Conservation (phyloP, 2,329 filamentous ascomycete genomes). For the Alternaria sp. region DNA sequence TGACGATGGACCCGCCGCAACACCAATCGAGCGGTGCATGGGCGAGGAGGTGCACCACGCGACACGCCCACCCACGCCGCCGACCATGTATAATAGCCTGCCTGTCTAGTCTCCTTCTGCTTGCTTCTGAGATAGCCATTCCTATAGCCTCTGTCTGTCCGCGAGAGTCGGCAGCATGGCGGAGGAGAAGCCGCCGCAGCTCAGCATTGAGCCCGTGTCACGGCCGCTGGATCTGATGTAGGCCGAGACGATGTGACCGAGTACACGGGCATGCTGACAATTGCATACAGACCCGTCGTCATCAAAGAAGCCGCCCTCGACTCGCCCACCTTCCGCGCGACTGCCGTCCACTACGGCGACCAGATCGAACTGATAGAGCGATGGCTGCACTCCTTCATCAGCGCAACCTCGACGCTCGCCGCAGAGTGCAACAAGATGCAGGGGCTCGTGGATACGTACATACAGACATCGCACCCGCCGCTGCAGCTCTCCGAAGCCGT, state of each 20-base stretch:
- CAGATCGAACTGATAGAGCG: slow-evolving; percentile 89
- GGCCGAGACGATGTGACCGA: slow-evolving; percentile 4
- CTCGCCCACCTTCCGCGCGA: slow-evolving; percentile 92
- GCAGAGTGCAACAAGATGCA: slow-evolving; percentile 77
- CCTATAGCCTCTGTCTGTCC: background rate
- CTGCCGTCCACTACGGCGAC: slow-evolving; percentile 83
- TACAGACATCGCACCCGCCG: slow-evolving; percentile 77
- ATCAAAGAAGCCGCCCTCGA: slow-evolving; percentile 96
- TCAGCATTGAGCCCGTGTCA: slow-evolving; percentile 48
- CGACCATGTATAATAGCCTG: slow-evolving; percentile 27
- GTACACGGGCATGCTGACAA: slow-evolving; percentile 10
- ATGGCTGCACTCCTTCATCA: slow-evolving; percentile 82
- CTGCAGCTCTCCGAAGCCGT: slow-evolving; percentile 78
- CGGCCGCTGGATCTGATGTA: slow-evolving; percentile 53
- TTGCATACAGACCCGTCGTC: slow-evolving; percentile 70
- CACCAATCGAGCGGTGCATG: slow-evolving; percentile 12
- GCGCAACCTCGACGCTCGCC: slow-evolving; percentile 66
- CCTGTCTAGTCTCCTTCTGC: slow-evolving; percentile 21
- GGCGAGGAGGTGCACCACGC: slow-evolving; percentile 13
- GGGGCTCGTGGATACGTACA: slow-evolving; percentile 76
- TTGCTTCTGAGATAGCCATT: slow-evolving; percentile 10
- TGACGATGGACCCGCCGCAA: slow-evolving; percentile 24
- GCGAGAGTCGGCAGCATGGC: slow-evolving; percentile 36
- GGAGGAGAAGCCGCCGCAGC: slow-evolving; percentile 40
- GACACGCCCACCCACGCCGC: slow-evolving; percentile 10